Conservation (phyloP, 192 early-diverging fungal species). For the Neocallimastix lanati region DNA sequence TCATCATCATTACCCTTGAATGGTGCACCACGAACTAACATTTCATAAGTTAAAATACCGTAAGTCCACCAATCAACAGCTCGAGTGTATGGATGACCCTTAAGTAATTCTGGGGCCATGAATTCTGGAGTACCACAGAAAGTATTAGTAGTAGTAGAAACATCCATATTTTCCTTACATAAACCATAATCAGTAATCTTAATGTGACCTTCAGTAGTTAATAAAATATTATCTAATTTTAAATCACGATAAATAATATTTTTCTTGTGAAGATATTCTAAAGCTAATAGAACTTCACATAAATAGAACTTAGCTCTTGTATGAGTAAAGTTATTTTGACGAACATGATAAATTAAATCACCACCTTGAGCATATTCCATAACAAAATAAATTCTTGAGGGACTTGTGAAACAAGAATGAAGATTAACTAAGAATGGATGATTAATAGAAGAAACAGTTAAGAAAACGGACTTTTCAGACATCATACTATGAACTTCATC, state of each 20-base stretch:
- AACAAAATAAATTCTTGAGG: slow-evolving; percentile 88
- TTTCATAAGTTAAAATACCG: slow-evolving; percentile 76
- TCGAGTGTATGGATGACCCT: slow-evolving; percentile 86
- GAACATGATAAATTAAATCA: slow-evolving; percentile 97
- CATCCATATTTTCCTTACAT: slow-evolving; percentile 90
- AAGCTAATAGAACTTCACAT: slow-evolving; percentile 78
- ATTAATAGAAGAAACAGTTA: slow-evolving; percentile 70
- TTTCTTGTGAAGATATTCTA: slow-evolving; percentile 89
- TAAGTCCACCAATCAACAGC: slow-evolving; percentile 99
- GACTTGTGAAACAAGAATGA: slow-evolving; percentile 92
- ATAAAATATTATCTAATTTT: slow-evolving; percentile 73
- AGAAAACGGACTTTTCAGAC: slow-evolving; percentile 87
- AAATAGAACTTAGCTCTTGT: slow-evolving; percentile 90
- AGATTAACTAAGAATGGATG: slow-evolving; percentile 93
- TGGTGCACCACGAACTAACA: slow-evolving; percentile 73
- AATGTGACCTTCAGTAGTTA: slow-evolving; percentile 82
- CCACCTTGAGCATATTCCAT: slow-evolving; percentile 97
- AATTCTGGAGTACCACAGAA: slow-evolving; percentile 98
- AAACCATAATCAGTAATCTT: slow-evolving; percentile 97
- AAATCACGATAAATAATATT: slow-evolving; percentile 66
- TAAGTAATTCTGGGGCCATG: slow-evolving; percentile 95
- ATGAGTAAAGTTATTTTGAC: slow-evolving; percentile 68
- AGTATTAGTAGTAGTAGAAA: slow-evolving; percentile 72
- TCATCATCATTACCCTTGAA: slow-evolving; percentile 93
- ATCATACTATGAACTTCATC: slow-evolving; percentile 86